Evolutionary conservation across 2,329 filamentous ascomycete species (phyloP).

Genomic region (Arthrobotrys sinensis): DNA sequence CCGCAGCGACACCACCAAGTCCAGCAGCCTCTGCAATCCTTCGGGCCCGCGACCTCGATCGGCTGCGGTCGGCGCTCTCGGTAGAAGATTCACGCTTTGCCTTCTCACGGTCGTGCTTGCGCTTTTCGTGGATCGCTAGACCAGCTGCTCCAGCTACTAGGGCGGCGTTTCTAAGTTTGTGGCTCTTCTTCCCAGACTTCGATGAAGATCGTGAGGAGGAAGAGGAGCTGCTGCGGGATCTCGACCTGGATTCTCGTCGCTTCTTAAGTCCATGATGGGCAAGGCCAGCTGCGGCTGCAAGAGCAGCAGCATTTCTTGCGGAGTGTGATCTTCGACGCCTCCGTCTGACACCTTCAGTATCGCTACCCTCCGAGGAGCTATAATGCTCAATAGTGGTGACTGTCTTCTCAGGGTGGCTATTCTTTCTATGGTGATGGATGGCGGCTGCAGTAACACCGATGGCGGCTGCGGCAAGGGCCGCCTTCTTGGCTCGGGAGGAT

Average conservation of each 20-base stretch:
- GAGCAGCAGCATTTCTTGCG: constrained; percentile 52
- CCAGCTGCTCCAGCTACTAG: constrained; percentile 54
- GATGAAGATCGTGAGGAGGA: constrained; percentile 37
- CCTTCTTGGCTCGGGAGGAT: constrained; percentile 53
- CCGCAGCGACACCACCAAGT: constrained; percentile 55
- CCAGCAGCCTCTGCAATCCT: constrained; percentile 54
- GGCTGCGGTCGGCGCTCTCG: constrained; percentile 26
- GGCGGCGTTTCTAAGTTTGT: constrained; percentile 55
- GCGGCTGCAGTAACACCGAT: constrained; percentile 54
- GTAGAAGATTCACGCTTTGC: constrained; percentile 35
- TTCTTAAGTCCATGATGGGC: constrained; percentile 55
- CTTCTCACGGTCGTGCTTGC: constrained; percentile 54
- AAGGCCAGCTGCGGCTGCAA: constrained; percentile 46
- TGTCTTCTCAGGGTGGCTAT: constrained; percentile 38
- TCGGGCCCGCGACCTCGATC: constrained; percentile 55
- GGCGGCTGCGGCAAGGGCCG: constrained; percentile 57
- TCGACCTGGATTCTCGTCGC: constrained; percentile 49
- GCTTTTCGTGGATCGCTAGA: constrained; percentile 53
- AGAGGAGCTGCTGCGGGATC: constrained; percentile 50
- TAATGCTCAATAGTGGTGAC: constrained; percentile 48
- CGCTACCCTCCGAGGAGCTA: constrained; percentile 58
- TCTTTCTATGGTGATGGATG: constrained; percentile 46
- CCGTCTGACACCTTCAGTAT: constrained; percentile 44
- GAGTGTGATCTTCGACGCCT: constrained; percentile 48
- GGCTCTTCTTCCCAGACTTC: constrained; percentile 52